Percentiles rank a stretch among this genome's conserved stretches.
Conservation (phyloP, 2,329 filamentous ascomycete genomes). For the Rutstroemia sp. region DNA sequence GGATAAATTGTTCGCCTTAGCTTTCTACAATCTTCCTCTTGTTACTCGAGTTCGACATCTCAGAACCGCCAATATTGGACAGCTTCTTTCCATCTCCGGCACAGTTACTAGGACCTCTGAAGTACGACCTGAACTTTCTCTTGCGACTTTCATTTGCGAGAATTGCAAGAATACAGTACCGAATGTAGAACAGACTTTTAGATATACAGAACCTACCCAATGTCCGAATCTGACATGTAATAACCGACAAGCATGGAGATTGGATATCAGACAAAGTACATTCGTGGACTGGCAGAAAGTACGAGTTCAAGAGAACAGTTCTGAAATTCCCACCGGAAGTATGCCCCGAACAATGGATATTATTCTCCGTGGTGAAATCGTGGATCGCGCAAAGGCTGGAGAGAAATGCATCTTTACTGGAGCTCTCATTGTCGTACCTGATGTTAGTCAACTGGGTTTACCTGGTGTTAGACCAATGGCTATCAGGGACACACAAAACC, state of each 20-base stretch:
- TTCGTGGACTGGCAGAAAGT: conserved; percentile 99
- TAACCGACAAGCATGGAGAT: conserved; percentile 86
- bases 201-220: conserved; percentile 93
- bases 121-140: conserved; percentile 85
- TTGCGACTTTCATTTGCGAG: conserved; percentile 90
- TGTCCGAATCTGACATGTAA: conserved; percentile 83
- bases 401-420: conserved; percentile 98
- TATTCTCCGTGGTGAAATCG: conserved; percentile 92
- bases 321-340: conserved; percentile 94
- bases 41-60: conserved; percentile 37
- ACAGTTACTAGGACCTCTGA: conserved; percentile 96
- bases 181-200: conserved; percentile 94
- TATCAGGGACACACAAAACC: conserved; percentile 72
- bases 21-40: conserved; percentile 65
- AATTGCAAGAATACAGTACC: conserved; percentile 76
- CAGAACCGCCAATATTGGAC: conserved; percentile 83
- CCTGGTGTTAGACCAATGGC: conserved; percentile 80
- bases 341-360: conserved; percentile 99
- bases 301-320: conserved; percentile 95
- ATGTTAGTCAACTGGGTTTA: conserved; percentile 89
- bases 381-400: conserved; percentile 92
- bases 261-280: conserved; percentile 95
- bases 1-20: conserved; percentile 82
- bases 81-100: conserved; percentile 89
- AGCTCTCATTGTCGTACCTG: conserved; percentile 90